Evolutionary conservation across 2,329 filamentous ascomycete genomes (phyloP), one percentile per base, ranked within the genome.

Genomic region (Dothistroma pini): DNA sequence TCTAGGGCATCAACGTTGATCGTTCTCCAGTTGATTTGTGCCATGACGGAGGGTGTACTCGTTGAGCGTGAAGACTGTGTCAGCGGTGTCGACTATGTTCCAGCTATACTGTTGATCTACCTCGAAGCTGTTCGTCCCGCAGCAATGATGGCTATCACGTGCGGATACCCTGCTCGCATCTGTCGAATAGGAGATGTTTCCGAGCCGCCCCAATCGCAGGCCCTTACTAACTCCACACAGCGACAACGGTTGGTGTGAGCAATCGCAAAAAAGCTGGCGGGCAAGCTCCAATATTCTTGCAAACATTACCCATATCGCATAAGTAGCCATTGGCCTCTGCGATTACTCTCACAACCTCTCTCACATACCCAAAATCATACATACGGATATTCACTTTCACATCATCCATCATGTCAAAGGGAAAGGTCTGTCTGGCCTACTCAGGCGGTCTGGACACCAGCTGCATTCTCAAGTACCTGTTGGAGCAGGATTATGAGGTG

Each of bases 1-100:
- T 95, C 90, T 71, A 96, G 84, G 69, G 89, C 88, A 76, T 97
- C 93, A 76, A 97, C 89, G 83, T 97, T 91, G 83, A 97, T 95
- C 68, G 91, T 96, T 77, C 93, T 90, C 80, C 84, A 88, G 75
- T 88, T 87, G 77, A 84, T 76, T 58, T 75, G 71, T 48, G 79
- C 76, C 79, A 80, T 81, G 63, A 62, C 68, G 60, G 59, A 35
- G 32, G 29, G 56, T 60, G 25, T 41, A 53, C 19, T 63, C 48
- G 52, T 50, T 19, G 35, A n/a, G 16, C 5, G 41, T n/a, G n/a
- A 44, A 44, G 14, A 5, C 56, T 25, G 25, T 34, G 50, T 25
- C 16, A 34, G 31, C 14, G 50, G 41, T 44, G 16, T 44, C n/a
- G 41, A n/a, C 12, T 44, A 5, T 3, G 16, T 44, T 14, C 14